Percentiles rank a stretch among this genome's conserved stretches.
These are phyloP conservation scores for Berkeleyomyces basicola DNA, from an alignment of 2,329 filamentous ascomycete genomes.

Conservation along the genomic window DNA sequence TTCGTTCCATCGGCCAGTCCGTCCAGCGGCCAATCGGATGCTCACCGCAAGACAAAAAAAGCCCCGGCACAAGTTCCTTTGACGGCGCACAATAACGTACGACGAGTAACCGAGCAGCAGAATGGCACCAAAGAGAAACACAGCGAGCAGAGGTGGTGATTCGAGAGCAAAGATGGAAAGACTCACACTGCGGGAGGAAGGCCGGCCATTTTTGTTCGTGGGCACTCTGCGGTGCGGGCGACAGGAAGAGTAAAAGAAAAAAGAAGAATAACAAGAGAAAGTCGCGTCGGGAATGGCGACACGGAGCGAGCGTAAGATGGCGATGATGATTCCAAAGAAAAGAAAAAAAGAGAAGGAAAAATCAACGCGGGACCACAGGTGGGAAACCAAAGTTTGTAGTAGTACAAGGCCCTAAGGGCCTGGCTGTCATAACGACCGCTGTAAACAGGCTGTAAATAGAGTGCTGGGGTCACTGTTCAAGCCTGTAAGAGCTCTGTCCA, in stretches of 20 bases:
- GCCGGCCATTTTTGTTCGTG: slow-evolving; percentile 14
- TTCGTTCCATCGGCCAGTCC: too few relatives aligned
- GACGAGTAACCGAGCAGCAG: not conserved
- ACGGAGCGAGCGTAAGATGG: not conserved
- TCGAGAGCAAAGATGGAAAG: not conserved
- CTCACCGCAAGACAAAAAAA: too few relatives aligned
- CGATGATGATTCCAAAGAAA: not conserved
- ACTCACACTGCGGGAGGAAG: slow-evolving; percentile 16
- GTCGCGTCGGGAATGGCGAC: not conserved
- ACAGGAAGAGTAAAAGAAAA: not conserved
- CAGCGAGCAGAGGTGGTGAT: not conserved
- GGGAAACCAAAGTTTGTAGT: not conserved
- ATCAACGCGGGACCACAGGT: not conserved
- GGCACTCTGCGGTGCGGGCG: not conserved
- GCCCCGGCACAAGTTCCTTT: too few relatives aligned
- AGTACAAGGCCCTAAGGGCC: not conserved
- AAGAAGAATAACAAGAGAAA: not conserved
- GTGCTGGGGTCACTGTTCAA: not conserved
- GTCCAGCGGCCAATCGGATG: too few relatives aligned
- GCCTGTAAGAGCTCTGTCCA: not conserved
- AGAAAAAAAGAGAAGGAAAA: not conserved
- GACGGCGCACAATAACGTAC: not conserved
- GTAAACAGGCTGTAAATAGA: not conserved
- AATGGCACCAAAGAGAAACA: not conserved
- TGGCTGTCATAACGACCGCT: not conserved